Evolutionary conservation across 2,329 filamentous ascomycete genomes (phyloP).

Genomic region (Penicillium nordicum): DNA sequence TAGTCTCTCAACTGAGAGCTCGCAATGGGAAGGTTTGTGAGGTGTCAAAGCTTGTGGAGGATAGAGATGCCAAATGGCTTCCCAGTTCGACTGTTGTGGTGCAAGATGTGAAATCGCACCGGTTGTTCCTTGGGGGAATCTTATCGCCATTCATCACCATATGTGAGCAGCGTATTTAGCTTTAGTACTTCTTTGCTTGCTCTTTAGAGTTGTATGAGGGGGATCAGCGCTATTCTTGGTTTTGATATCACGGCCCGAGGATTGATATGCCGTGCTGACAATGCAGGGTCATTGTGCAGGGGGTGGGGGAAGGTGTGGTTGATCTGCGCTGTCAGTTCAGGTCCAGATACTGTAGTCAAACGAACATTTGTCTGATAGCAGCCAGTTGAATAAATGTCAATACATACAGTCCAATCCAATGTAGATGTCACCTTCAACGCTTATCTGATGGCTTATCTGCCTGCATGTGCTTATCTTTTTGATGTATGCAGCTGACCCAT

Average conservation of each 20-base stretch:
- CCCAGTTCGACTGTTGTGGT: not conserved
- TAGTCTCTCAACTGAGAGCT: not conserved
- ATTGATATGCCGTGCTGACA: not conserved
- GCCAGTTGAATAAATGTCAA: not conserved
- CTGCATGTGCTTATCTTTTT: not conserved
- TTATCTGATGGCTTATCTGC: slow-evolving; percentile 2
- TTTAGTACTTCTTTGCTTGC: not conserved
- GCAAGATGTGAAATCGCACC: not conserved
- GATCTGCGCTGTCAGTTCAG: not conserved
- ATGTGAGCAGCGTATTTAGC: slow-evolving; percentile 10
- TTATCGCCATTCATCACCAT: slow-evolving; percentile 24
- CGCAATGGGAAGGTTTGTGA: not conserved
- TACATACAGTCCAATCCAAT: not conserved
- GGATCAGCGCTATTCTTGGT: not conserved
- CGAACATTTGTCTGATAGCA: not conserved
- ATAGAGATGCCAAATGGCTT: not conserved
- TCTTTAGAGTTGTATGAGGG: not conserved
- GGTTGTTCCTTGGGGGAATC: slow-evolving; percentile 17
- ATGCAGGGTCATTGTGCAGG: not conserved
- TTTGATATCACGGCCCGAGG: not conserved
- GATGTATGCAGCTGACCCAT: not conserved
- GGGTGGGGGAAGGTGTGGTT: not conserved
- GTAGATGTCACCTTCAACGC: not conserved
- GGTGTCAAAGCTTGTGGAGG: not conserved
- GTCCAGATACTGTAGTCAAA: not conserved